phyloP scores from a whole-genome alignment of 805 yeast genomes.

The Candida andamanensis region DNA sequence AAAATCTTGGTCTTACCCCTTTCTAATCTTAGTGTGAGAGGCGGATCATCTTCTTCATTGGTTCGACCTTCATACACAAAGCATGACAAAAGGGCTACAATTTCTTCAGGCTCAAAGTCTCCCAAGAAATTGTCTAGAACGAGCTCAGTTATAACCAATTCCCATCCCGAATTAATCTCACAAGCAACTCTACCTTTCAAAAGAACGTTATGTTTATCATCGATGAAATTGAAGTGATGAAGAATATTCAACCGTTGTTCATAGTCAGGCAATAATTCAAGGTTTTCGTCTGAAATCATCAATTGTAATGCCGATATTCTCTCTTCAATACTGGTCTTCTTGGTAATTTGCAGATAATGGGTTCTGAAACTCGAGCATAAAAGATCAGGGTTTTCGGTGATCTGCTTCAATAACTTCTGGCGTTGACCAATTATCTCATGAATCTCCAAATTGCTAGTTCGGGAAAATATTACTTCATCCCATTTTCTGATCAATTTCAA shows the following conservation, averaged over 20 bases:
- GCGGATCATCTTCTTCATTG: slow-evolving; percentile 57
- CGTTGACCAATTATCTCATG: slow-evolving; percentile 37
- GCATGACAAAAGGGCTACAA: slow-evolving; percentile 88
- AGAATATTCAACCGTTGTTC: slow-evolving; percentile 82
- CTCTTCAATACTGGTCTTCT: slow-evolving; percentile 40
- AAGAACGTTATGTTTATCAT: slow-evolving; percentile 66
- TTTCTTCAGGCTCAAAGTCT: slow-evolving; percentile 91
- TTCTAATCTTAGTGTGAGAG: slow-evolving; percentile 75
- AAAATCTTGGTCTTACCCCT: slow-evolving; percentile 60
- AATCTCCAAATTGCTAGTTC: slow-evolving; percentile 26
- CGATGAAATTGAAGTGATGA: slow-evolving; percentile 75
- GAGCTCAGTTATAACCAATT: slow-evolving; percentile 81
- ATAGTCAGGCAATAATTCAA: slow-evolving; percentile 89
- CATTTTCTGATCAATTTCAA: slow-evolving; percentile 36
- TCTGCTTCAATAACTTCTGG: slow-evolving; percentile 23
- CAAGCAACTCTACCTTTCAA: slow-evolving; percentile 84
- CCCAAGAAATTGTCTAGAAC: slow-evolving; percentile 88
- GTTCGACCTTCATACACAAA: slow-evolving; percentile 88
- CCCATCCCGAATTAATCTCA: slow-evolving; percentile 90
- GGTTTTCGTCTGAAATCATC: slow-evolving; percentile 77
- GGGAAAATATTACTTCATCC: slow-evolving; percentile 40
- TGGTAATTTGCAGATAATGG: slow-evolving; percentile 42
- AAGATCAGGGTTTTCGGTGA: slow-evolving; percentile 21
- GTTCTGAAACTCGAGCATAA: slow-evolving; percentile 39
- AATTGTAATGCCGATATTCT: slow-evolving; percentile 54